Percentiles rank a stretch among this genome's conserved stretches.
These are phyloP conservation scores for Calonectria hawksworthii DNA, from an alignment of 2,329 filamentous ascomycete genomes.

Conservation along the genomic window DNA sequence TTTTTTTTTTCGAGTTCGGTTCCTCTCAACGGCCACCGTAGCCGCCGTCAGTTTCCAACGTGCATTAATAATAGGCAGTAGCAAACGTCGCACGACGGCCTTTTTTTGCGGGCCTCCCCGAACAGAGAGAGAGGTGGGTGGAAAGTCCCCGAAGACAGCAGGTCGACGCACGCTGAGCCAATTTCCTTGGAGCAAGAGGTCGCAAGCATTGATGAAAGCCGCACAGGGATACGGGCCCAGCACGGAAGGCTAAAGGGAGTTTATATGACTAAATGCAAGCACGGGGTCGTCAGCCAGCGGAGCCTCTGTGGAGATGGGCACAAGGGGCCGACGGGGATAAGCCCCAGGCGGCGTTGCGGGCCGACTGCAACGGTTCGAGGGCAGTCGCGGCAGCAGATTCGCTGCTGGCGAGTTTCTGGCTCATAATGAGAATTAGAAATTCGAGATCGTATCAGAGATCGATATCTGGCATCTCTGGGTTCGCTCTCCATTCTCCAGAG, in stretches of 20 bases:
- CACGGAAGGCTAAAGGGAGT: conserved; percentile 18
- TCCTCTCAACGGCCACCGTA: not conserved
- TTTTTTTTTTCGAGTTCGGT: not conserved
- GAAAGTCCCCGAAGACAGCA: not conserved
- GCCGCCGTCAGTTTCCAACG: not conserved
- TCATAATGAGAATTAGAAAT: conserved; percentile 32
- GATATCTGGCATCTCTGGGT: conserved; percentile 22
- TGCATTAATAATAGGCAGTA: not conserved
- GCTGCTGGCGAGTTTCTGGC: conserved; percentile 11
- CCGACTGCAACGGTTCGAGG: conserved; percentile 13
- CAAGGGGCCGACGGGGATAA: conserved; percentile 8
- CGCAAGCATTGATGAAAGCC: not conserved
- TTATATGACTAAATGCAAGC: conserved; percentile 31
- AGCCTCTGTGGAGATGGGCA: conserved; percentile 19
- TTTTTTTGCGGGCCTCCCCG: not conserved
- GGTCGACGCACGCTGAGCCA: conserved; percentile 10
- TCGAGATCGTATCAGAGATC: conserved; percentile 29
- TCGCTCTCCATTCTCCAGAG: conserved; percentile 10
- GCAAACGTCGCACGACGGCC: not conserved
- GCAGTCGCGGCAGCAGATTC: conserved; percentile 11
- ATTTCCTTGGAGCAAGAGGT: conserved; percentile 2
- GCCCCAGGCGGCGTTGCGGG: conserved; percentile 12
- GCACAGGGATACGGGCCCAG: conserved; percentile 18
- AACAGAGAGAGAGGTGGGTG: not conserved
- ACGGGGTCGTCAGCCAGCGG: conserved; percentile 23